Evolutionary conservation across 2,329 filamentous ascomycete species (phyloP), one percentile per base, ranked within the genome.

Genomic region (Stemphylium beticola): DNA sequence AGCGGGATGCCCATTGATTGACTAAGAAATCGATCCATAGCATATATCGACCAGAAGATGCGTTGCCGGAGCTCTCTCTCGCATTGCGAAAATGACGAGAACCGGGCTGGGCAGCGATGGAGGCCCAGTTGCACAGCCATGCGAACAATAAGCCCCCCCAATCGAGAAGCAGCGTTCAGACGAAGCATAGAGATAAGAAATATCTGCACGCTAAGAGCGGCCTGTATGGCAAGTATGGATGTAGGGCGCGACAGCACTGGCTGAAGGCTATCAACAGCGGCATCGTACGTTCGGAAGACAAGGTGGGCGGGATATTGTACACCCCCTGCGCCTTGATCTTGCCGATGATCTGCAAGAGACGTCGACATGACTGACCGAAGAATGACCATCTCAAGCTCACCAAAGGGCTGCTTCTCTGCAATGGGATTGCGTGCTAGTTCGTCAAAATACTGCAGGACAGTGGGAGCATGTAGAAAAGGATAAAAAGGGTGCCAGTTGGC

Each of bases 21-120:
- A 8, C 81, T 84, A 0, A 86, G 73, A 51, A 83, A 81, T 40
- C 83, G 75, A 38, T 86, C 84, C 0, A 85, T 68, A 14, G 76
- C 80, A 43, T 85, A 86, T 0, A 85, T 77, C 1, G 81, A 81
- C 83, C 83, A 86, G 56, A 85, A 85, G 0, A 86, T 69, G 0
- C 83, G 77, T 12, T 81, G 78, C 1, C 84, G 77, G 29, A 83
- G 76, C 2, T 78, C 75, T 2, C 74, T 76, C 37, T 85, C 82
- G 9, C 77, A 68, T 1, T 66, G 51, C 0, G 74, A 78, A 59
- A 86, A 85, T 39, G 81, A 80, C 0, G 78, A 72, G 51, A 79
- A 85, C 0, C 83, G 77, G 4, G 76, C 74, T 1, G 83, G 83
- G 49, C 84, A 86, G 2, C 83, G 79, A 68, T 86, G 83, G n/a